A percentile compares a stretch with the other conserved stretches of the same genome.
Conservation (phyloP, 2,329 filamentous ascomycete genomes). For the Nectriaceae sp. region DNA sequence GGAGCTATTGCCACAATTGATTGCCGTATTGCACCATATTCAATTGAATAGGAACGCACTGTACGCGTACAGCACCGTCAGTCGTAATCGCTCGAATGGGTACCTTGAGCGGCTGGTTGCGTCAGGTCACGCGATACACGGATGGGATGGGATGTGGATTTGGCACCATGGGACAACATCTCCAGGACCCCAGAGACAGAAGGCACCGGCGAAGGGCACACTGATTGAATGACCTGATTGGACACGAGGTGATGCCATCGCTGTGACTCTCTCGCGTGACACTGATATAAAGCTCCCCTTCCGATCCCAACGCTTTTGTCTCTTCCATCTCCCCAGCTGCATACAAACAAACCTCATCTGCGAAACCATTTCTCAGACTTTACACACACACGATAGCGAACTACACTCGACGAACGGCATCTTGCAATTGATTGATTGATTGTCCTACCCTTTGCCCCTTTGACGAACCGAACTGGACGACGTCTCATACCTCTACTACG, state of each 20-base stretch:
- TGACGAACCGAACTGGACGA: neutral
- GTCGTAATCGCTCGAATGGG: too few species aligned
- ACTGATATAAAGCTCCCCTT: constrained; percentile 28
- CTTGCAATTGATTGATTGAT: neutral
- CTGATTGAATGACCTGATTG: constrained; percentile 29
- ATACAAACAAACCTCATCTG: constrained; percentile 1
- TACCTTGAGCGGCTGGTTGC: constrained; percentile 32
- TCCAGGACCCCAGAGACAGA: constrained; percentile 2
- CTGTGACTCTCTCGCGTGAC: constrained; percentile 27
- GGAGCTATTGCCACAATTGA: too few species aligned
- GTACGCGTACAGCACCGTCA: too few species aligned
- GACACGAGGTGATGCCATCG: constrained; percentile 29
- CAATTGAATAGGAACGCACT: too few species aligned
- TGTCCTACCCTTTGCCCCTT: neutral
- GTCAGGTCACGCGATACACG: constrained; percentile 35
- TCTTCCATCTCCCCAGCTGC: constrained; percentile 5
- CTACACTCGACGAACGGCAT: neutral
- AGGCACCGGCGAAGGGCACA: neutral
- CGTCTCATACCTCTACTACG: neutral
- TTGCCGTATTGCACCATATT: too few species aligned
- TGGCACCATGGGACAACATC: too few species aligned
- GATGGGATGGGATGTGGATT: constrained; percentile 24
- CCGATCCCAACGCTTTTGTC: constrained; percentile 8
- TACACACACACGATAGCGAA: neutral
- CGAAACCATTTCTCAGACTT: neutral